Evolutionary conservation across 2,329 filamentous ascomycete species (phyloP).

Genomic region (Cryphonectria parasitica): DNA sequence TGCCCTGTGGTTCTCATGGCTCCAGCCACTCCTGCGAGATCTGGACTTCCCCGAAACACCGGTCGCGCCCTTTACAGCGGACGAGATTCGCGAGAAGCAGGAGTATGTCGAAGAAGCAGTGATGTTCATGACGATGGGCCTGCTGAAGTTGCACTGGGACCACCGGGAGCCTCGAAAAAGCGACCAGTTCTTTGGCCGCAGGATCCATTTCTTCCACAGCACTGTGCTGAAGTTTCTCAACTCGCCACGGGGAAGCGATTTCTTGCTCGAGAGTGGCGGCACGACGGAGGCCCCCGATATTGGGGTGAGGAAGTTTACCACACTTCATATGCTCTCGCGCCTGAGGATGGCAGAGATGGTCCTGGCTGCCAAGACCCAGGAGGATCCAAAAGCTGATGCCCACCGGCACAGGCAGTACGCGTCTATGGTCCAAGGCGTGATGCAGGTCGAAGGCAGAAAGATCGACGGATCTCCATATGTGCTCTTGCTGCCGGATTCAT

Average conservation of each 20-base stretch:
- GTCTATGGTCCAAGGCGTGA: neutral
- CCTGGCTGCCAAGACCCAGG: constrained; percentile 1
- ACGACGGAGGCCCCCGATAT: neutral
- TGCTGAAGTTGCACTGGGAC: neutral
- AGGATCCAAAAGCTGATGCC: neutral
- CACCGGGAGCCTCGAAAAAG: constrained; percentile 6
- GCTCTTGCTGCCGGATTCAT: neutral
- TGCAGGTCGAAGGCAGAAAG: neutral
- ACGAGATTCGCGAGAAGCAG: neutral
- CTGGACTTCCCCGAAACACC: neutral
- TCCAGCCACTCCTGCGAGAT: neutral
- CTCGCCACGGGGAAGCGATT: neutral
- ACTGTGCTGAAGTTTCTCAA: constrained; percentile 5
- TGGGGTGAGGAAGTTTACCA: neutral
- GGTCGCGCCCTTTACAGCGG: neutral
- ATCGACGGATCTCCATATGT: neutral
- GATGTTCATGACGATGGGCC: neutral
- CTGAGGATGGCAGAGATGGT: constrained; percentile 10
- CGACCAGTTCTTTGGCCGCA: constrained; percentile 9
- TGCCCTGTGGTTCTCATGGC: constrained; percentile 9
- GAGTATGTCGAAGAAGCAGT: neutral
- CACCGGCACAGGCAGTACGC: neutral
- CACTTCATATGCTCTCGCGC: neutral
- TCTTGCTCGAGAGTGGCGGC: neutral
- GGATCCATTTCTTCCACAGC: constrained; percentile 2